A percentile compares a stretch with the other conserved stretches of the same genome.
phyloP scores from a whole-genome alignment of 2,329 filamentous ascomycete species.

The Aureobasidium subglaciale region DNA sequence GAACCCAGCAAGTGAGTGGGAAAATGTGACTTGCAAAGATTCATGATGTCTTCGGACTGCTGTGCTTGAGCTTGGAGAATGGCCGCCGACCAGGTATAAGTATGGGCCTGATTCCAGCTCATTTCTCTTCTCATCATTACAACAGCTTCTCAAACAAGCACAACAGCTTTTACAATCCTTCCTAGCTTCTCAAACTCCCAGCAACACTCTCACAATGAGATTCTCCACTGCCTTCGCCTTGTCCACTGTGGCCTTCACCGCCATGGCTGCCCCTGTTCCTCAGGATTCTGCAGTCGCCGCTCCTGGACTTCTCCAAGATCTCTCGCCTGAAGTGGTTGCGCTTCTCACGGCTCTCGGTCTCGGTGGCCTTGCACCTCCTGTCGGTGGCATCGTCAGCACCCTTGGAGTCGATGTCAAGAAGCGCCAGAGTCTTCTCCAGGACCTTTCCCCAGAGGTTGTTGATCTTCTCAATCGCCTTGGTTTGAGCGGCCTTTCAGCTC shows the following conservation, averaged over 20 bases:
- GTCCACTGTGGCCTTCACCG: neutral
- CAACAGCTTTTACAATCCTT: no score
- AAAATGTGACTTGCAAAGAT: no score
- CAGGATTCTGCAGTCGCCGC: neutral
- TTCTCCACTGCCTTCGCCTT: neutral
- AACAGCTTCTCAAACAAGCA: no score
- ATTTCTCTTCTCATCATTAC: no score
- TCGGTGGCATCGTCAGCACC: neutral
- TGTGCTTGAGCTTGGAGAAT: no score
- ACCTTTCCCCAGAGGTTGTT: neutral
- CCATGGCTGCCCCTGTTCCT: neutral
- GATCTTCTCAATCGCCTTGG: neutral
- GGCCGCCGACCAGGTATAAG: no score
- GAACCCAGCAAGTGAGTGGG: no score
- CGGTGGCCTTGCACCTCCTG: neutral
- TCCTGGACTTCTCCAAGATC: neutral
- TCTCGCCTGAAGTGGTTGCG: neutral
- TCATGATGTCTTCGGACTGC: no score
- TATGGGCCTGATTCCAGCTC: no score
- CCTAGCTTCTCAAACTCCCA: no score
- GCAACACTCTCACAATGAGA: neutral
- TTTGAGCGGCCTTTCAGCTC: neutral
- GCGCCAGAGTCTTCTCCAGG: neutral
- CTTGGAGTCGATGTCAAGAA: neutral
- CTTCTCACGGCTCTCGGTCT: neutral